Evolutionary conservation across 768 basidiomycete species (phyloP).

Genomic region (Calocybe indica): DNA sequence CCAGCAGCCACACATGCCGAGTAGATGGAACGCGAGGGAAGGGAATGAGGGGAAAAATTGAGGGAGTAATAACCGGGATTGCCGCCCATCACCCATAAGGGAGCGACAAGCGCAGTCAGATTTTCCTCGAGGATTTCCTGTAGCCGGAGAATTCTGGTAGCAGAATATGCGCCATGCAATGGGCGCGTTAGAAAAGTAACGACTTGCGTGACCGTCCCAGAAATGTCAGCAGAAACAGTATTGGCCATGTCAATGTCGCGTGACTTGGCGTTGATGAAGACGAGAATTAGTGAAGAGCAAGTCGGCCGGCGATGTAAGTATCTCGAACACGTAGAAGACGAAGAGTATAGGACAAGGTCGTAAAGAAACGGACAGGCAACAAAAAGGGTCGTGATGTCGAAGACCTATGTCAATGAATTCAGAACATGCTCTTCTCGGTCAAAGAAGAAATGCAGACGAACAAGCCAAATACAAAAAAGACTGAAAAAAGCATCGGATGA

Average conservation of each 20-base stretch:
- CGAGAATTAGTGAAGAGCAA: constrained; percentile 23
- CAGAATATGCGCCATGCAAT: constrained; percentile 19
- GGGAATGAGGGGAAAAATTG: constrained; percentile 59
- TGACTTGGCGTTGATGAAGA: constrained; percentile 8
- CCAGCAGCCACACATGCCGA: constrained; percentile 62
- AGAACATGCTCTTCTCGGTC: too few relatives aligned
- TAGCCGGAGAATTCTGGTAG: constrained; percentile 51
- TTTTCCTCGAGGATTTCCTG: constrained; percentile 69
- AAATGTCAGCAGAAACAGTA: constrained; percentile 40
- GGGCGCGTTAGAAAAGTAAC: constrained; percentile 69
- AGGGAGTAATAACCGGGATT: constrained; percentile 67
- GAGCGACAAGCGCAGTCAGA: constrained; percentile 61
- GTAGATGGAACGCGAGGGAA: constrained; percentile 69
- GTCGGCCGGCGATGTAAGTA: constrained; percentile 55
- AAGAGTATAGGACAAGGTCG: not conserved
- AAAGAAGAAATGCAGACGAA: too few relatives aligned
- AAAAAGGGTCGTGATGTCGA: too few relatives aligned
- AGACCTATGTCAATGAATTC: too few relatives aligned
- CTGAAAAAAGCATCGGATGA: too few relatives aligned
- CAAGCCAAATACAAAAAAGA: too few relatives aligned
- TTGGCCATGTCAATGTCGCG: constrained; percentile 14
- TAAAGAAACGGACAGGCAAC: too few relatives aligned
- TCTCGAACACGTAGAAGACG: not conserved
- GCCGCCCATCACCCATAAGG: constrained; percentile 59
- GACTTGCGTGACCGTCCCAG: constrained; percentile 67